phyloP scores from a whole-genome alignment of 495 filamentous ascomycete genomes.

The Articulospora tetracladia region DNA sequence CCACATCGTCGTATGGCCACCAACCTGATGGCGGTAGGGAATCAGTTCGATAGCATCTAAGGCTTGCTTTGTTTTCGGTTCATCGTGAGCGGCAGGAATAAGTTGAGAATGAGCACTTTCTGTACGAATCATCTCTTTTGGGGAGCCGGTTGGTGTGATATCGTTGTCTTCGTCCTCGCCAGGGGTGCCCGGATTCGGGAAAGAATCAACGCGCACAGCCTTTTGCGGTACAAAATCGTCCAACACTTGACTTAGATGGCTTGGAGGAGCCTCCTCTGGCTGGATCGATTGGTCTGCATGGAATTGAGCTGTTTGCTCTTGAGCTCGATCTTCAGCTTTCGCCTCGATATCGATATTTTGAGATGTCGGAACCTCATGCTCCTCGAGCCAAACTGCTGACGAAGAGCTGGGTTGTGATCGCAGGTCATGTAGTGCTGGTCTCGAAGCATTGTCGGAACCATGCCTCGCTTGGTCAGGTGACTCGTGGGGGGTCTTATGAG shows the following conservation, averaged over 20 bases:
- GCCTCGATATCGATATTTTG: not conserved
- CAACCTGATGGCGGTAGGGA: slow-evolving; percentile 95
- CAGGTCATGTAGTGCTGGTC: not conserved
- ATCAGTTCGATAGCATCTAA: slow-evolving; percentile 92
- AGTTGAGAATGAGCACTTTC: slow-evolving; percentile 31
- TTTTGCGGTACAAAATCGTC: too few relatives aligned
- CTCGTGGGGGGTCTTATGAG: slow-evolving; percentile 67
- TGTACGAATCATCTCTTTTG: slow-evolving; percentile 22
- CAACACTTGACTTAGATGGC: not conserved
- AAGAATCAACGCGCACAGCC: not conserved
- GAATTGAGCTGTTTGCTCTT: not conserved
- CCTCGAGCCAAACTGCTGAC: slow-evolving; percentile 24
- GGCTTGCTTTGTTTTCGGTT: slow-evolving; percentile 48
- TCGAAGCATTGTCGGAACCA: not conserved
- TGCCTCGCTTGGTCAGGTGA: slow-evolving; percentile 24
- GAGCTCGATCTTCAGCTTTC: not conserved
- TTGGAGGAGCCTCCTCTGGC: not conserved
- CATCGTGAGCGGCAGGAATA: slow-evolving; percentile 39
- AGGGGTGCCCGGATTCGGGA: not conserved
- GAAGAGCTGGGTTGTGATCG: not conserved
- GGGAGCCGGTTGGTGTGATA: slow-evolving; percentile 28
- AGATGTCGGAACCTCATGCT: slow-evolving; percentile 18
- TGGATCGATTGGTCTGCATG: not conserved
- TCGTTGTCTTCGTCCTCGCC: slow-evolving; percentile 27
- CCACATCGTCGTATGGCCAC: slow-evolving; percentile 93